A percentile compares a stretch with the other conserved stretches of the same genome.
These are phyloP conservation scores for Periglandula ipomoeae DNA, from an alignment of 2,329 filamentous ascomycete genomes.

Conservation along the genomic window DNA sequence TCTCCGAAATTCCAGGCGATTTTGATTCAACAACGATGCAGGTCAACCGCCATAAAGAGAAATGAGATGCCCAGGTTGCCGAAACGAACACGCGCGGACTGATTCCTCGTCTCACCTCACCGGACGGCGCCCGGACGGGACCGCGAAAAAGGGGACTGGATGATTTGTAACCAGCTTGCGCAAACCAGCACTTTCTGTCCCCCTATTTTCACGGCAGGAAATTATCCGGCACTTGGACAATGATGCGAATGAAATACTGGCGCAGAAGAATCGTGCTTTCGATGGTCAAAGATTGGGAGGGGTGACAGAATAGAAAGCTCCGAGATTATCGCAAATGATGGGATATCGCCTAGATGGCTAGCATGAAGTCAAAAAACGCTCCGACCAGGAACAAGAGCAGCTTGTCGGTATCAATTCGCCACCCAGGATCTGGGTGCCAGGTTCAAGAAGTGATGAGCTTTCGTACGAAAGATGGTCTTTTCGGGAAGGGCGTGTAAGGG, in stretches of 20 bases:
- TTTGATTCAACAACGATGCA: not conserved
- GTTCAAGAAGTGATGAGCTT: not conserved
- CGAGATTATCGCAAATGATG: not conserved
- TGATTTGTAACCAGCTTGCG: no score
- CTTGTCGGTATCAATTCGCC: conserved; percentile 1
- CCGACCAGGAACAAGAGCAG: not conserved
- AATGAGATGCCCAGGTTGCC: not conserved
- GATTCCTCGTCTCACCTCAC: not conserved
- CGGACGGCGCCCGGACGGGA: no score
- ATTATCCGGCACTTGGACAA: no score
- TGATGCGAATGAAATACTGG: not conserved
- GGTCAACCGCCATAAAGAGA: not conserved
- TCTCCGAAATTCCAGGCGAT: not conserved
- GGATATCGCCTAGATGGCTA: not conserved
- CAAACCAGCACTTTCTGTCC: no score
- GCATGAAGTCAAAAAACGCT: conserved; percentile 1
- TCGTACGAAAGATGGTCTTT: not conserved
- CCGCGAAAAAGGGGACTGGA: no score
- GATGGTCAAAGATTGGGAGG: not conserved
- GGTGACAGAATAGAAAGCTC: not conserved
- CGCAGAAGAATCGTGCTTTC: not conserved
- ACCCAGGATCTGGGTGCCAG: not conserved
- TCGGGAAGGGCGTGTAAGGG: not conserved
- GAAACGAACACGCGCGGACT: not conserved
- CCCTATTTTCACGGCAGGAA: no score